These are phyloP conservation scores for Suhomyces tanzawaensis DNA, from an alignment of 805 yeast genomes.

Conservation along the genomic window DNA sequence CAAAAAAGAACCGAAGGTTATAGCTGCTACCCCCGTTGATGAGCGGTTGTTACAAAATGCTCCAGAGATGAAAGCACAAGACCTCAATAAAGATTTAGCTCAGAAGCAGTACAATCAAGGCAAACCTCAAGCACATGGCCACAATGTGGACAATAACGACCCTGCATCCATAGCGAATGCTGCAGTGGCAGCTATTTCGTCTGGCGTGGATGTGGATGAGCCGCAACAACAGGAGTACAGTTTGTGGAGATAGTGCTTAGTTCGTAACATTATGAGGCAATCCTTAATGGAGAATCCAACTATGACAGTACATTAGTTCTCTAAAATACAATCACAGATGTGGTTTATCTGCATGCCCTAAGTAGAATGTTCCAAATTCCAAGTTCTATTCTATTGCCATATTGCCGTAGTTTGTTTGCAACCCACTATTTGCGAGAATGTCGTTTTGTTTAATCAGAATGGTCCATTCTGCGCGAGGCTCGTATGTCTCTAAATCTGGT, in stretches of 20 bases:
- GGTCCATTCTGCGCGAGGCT: too few relatives aligned
- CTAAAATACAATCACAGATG: too few relatives aligned
- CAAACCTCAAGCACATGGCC: neutral
- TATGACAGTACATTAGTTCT: too few relatives aligned
- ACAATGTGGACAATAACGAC: conserved; percentile 14
- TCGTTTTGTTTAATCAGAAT: too few relatives aligned
- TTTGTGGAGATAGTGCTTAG: conserved; percentile 32
- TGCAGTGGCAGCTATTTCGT: conserved; percentile 37
- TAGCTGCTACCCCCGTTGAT: neutral
- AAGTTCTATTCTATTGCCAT: too few relatives aligned
- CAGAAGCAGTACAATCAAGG: neutral
- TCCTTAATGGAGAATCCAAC: too few relatives aligned
- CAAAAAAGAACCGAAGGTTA: conserved; percentile 1
- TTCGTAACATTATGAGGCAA: too few relatives aligned
- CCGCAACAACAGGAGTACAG: conserved; percentile 34
- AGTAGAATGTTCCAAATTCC: too few relatives aligned
- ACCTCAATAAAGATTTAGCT: neutral
- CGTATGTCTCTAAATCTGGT: too few relatives aligned
- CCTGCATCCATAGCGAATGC: conserved; percentile 36
- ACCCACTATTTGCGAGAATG: too few relatives aligned
- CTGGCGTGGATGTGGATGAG: conserved; percentile 25
- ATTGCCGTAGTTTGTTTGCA: too few relatives aligned
- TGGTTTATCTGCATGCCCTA: too few relatives aligned
- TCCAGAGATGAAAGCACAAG: neutral
- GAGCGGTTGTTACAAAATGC: neutral